phyloP scores from a whole-genome alignment of 768 basidiomycete species.

The Phanerochaete carnosa region DNA sequence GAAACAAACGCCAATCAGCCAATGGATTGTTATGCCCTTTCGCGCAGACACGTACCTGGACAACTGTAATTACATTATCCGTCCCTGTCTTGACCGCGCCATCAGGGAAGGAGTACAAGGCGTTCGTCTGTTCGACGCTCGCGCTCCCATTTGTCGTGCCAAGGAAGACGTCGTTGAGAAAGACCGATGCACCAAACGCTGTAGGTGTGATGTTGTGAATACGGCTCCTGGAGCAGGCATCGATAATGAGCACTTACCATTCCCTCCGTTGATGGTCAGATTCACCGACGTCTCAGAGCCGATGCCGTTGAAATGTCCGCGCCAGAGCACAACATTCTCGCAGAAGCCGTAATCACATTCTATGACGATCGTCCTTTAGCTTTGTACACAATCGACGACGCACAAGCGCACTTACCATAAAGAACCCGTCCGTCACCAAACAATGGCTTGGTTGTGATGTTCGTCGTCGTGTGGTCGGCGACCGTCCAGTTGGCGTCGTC shows the following conservation, averaged over 20 bases:
- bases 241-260: conserved; percentile 39
- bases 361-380: neutral
- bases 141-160: conserved; percentile 59
- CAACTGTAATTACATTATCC: conserved; percentile 76
- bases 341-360: conserved; percentile 44
- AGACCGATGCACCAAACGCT: conserved; percentile 83
- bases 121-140: conserved; percentile 66
- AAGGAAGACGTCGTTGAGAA: conserved; percentile 73
- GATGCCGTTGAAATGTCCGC: conserved; percentile 71
- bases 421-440: conserved; percentile 39
- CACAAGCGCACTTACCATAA: neutral
- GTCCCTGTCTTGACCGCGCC: conserved; percentile 45
- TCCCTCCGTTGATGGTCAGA: conserved; percentile 77
- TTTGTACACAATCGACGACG: neutral
- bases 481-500: conserved; percentile 62
- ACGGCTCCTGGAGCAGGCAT: neutral
- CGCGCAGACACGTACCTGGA: conserved; percentile 48
- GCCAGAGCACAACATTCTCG: conserved; percentile 79
- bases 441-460: conserved; percentile 55
- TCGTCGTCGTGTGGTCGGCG: conserved; percentile 72
- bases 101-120: conserved; percentile 58
- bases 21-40: neutral
- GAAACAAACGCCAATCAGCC: neutral
- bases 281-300: conserved; percentile 62
- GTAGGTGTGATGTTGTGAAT: neutral